A percentile compares a stretch with the other conserved stretches of the same genome.
Evolutionary conservation across 345 rosid species (phyloP).

Genomic region (Raphanus raphanistrum): DNA sequence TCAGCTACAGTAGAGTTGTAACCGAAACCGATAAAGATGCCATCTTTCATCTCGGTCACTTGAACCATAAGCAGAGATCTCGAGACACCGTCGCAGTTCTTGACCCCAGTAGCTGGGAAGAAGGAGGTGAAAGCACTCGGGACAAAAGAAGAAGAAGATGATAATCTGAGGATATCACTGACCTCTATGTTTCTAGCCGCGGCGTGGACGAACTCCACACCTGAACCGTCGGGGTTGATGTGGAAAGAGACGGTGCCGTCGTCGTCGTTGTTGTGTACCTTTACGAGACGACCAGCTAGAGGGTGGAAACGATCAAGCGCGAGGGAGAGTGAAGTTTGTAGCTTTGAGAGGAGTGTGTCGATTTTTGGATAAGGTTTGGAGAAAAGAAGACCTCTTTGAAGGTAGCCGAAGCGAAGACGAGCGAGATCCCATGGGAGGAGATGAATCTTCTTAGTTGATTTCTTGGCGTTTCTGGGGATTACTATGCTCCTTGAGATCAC

Average conservation of each 20-base stretch:
- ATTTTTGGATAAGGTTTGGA: slow-evolving; percentile 23
- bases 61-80: slow-evolving; percentile 51
- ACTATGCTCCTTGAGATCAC: slow-evolving; percentile 27
- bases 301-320: slow-evolving; percentile 42
- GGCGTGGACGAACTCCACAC: slow-evolving; percentile 49
- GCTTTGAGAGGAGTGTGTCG: slow-evolving; percentile 18
- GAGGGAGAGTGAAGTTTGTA: slow-evolving; percentile 41
- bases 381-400: slow-evolving; percentile 42
- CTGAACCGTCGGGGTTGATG: slow-evolving; percentile 45
- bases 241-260: slow-evolving; percentile 39
- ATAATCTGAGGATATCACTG: slow-evolving; percentile 27
- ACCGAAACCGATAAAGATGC: slow-evolving; percentile 47
- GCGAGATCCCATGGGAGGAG: slow-evolving; percentile 42
- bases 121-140: slow-evolving; percentile 30
- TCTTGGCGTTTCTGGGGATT: slow-evolving; percentile 5
- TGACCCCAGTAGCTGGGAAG: slow-evolving; percentile 45
- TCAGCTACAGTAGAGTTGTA: slow-evolving; percentile 43
- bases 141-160: not conserved
- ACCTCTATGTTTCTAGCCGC: slow-evolving; percentile 28
- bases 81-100: slow-evolving; percentile 35
- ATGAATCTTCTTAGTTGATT: slow-evolving; percentile 26
- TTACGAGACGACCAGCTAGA: slow-evolving; percentile 47
- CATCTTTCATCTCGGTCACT: slow-evolving; percentile 48
- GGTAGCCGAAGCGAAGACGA: slow-evolving; percentile 38
- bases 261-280: slow-evolving; percentile 13